Evolutionary conservation across 768 basidiomycete genomes (phyloP).

Genomic region (Suillus lakei): DNA sequence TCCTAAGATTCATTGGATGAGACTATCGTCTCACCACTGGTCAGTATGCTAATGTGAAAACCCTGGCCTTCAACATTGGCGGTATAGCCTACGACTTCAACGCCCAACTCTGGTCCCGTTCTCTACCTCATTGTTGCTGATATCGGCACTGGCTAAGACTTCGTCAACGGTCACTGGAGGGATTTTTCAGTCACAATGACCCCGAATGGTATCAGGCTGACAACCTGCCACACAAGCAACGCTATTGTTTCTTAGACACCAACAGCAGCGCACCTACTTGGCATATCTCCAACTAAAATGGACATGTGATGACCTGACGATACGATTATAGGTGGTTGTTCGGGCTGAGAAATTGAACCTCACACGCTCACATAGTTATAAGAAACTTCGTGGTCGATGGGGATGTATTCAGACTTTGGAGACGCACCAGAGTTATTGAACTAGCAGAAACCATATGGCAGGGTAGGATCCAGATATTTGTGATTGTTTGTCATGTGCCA

Average conservation of each 20-base stretch:
- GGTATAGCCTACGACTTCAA: too few species aligned
- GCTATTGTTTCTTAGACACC: neutral
- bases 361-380: neutral
- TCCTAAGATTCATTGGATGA: too few species aligned
- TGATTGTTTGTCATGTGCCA: conserved; percentile 5
- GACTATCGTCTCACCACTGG: too few species aligned
- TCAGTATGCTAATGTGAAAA: too few species aligned
- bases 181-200: neutral
- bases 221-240: neutral
- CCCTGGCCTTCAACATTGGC: too few species aligned
- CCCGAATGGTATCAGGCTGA: neutral
- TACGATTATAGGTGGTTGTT: neutral
- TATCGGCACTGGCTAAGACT: too few species aligned
- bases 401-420: neutral
- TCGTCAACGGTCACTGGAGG: too few species aligned
- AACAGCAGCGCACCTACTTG: neutral
- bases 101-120: too few species aligned
- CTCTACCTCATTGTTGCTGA: too few species aligned
- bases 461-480: neutral
- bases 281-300: neutral
- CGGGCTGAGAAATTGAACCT: too few species aligned
- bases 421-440: too few species aligned
- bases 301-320: neutral
- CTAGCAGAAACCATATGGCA: neutral
- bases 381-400: neutral